A percentile compares a stretch with the other conserved stretches of the same genome.
phyloP scores from a whole-genome alignment of 176 grass and related monocot species.

The Musa acuminata region DNA sequence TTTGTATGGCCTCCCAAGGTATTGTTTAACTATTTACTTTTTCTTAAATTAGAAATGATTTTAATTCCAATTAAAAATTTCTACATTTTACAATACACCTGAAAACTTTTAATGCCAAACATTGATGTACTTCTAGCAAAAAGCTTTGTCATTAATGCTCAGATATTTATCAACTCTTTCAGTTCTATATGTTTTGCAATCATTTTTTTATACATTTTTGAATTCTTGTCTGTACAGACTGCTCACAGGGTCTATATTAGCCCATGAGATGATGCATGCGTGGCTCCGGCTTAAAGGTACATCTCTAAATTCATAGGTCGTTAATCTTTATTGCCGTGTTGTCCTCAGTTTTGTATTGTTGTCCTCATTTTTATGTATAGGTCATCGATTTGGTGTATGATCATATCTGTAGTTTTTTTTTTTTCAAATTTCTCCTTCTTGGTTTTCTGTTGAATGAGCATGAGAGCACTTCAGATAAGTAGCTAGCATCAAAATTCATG shows the following conservation, averaged over 20 bases:
- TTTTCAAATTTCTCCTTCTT: no score
- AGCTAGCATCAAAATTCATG: no score
- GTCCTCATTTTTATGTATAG: background rate
- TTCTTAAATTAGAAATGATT: constrained; percentile 3
- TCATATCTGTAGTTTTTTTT: background rate
- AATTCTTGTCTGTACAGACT: constrained; percentile 50
- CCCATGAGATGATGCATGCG: constrained; percentile 98
- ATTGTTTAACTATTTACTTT: constrained; percentile 19
- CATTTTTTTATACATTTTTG: background rate
- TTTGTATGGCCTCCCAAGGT: constrained; percentile 95
- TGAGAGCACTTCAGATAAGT: no score
- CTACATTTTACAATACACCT: background rate
- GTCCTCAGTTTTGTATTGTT: background rate
- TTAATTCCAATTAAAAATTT: constrained; percentile 3
- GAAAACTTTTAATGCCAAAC: background rate
- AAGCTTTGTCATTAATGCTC: background rate
- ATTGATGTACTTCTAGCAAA: background rate
- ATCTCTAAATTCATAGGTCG: background rate
- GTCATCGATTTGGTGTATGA: background rate
- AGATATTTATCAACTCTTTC: background rate
- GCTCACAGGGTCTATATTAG: constrained; percentile 90
- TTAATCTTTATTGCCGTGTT: background rate
- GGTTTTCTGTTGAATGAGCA: no score
- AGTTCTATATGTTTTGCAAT: background rate
- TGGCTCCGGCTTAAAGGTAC: constrained; percentile 95